These are phyloP conservation scores for Phymatotrichopsis omnivora DNA, from an alignment of 2,329 filamentous ascomycete genomes.

Conservation along the genomic window DNA sequence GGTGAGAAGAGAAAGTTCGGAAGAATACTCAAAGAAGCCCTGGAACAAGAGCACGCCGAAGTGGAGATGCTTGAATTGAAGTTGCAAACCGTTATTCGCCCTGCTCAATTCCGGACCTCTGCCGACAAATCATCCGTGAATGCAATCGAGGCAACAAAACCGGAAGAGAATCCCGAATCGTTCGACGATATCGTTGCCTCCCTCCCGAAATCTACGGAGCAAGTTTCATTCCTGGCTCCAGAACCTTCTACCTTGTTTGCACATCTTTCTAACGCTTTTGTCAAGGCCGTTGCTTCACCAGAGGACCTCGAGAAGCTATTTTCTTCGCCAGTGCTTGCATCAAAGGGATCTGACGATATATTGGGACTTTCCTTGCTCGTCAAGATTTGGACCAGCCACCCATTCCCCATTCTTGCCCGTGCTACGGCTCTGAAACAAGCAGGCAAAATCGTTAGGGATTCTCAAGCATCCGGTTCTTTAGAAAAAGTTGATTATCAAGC, in stretches of 20 bases:
- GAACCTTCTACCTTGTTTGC: slow-evolving; percentile 20
- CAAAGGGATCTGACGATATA: slow-evolving; percentile 48
- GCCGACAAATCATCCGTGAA: slow-evolving; percentile 29
- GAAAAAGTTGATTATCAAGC: slow-evolving; percentile 57
- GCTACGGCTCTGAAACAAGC: slow-evolving; percentile 58
- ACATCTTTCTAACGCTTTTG: slow-evolving; percentile 26
- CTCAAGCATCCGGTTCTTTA: background rate
- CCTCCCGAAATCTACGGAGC: slow-evolving; percentile 26
- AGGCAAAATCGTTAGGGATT: slow-evolving; percentile 22
- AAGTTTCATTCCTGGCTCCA: slow-evolving; percentile 32
- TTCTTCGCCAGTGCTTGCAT: slow-evolving; percentile 29
- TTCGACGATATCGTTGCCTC: slow-evolving; percentile 24
- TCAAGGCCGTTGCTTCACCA: slow-evolving; percentile 17
- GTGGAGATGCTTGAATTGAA: slow-evolving; percentile 65
- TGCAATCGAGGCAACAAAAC: slow-evolving; percentile 33
- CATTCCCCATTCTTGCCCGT: slow-evolving; percentile 58
- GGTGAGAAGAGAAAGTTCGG: slow-evolving; percentile 44
- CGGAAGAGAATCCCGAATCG: slow-evolving; percentile 24
- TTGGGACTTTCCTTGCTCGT: slow-evolving; percentile 68
- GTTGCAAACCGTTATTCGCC: slow-evolving; percentile 50
- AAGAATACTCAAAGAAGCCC: slow-evolving; percentile 54
- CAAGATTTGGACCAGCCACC: slow-evolving; percentile 57
- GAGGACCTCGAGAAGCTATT: slow-evolving; percentile 18
- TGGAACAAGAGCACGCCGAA: slow-evolving; percentile 59
- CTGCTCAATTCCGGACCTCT: slow-evolving; percentile 4